Conservation (phyloP, 345 rosid species). For the Ricinus communis region DNA sequence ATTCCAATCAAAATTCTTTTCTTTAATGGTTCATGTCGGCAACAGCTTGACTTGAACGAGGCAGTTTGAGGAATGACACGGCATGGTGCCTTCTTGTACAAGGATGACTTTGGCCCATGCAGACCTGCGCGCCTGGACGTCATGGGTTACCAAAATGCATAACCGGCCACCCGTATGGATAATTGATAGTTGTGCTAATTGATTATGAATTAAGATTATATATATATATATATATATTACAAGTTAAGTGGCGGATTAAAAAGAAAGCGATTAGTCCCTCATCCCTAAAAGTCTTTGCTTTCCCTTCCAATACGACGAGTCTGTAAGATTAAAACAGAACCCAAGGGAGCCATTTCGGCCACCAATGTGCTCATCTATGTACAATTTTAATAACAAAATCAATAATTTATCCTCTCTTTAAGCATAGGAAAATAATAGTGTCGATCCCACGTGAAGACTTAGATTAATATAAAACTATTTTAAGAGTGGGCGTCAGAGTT, state of each 20-base stretch:
- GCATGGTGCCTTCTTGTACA: too few relatives aligned
- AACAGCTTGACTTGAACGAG: not conserved
- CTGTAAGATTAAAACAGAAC: conserved; percentile 27
- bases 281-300: conserved; percentile 14
- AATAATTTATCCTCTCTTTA: too few relatives aligned
- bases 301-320: conserved; percentile 23
- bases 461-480: too few relatives aligned
- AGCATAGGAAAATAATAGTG: too few relatives aligned
- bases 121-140: too few relatives aligned
- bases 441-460: too few relatives aligned
- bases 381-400: too few relatives aligned
- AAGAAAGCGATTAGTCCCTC: not conserved
- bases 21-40: not conserved
- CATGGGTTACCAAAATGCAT: not conserved
- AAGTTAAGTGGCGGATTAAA: not conserved
- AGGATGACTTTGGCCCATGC: too few relatives aligned
- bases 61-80: too few relatives aligned
- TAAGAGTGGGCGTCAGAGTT: too few relatives aligned
- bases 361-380: not conserved
- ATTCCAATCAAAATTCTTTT: too few relatives aligned
- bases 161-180: not conserved
- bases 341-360: conserved; percentile 22
- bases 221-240: not conserved
- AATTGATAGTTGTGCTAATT: not conserved
- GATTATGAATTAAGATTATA: not conserved